These are phyloP conservation scores for Corinectria fuckeliana DNA, from an alignment of 2,329 filamentous ascomycete species.

Conservation along the genomic window DNA sequence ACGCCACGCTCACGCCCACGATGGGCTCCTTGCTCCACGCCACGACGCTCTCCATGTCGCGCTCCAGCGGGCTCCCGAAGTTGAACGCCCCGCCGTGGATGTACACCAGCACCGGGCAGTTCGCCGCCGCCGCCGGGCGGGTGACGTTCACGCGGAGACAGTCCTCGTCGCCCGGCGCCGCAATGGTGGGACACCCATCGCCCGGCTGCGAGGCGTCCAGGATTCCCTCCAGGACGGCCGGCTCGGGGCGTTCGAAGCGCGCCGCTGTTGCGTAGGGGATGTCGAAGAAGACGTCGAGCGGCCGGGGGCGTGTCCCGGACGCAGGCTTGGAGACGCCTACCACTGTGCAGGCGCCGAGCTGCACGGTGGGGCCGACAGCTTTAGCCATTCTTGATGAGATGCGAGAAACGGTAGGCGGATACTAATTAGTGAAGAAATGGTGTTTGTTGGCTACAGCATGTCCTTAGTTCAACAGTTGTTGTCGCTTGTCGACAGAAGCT, in stretches of 20 bases:
- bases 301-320: conserved; percentile 43
- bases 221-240: conserved; percentile 9
- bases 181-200: not conserved
- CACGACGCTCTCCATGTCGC: conserved; percentile 68
- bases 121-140: conserved; percentile 43
- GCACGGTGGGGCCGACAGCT: conserved; percentile 15
- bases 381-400: not conserved
- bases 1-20: conserved; percentile 66
- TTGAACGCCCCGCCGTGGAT: conserved; percentile 71
- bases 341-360: conserved; percentile 33
- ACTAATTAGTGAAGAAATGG: too few species aligned
- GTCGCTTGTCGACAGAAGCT: not conserved
- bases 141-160: conserved; percentile 62
- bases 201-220: conserved; percentile 48
- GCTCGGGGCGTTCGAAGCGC: conserved; percentile 52
- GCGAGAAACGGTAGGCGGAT: not conserved
- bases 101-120: conserved; percentile 60
- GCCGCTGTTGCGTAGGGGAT: conserved; percentile 57
- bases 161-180: conserved; percentile 47
- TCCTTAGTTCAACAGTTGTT: not conserved
- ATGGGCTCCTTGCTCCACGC: conserved; percentile 59
- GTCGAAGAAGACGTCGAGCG: conserved; percentile 56
- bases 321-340: conserved; percentile 31
- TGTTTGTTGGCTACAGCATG: not conserved
- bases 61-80: conserved; percentile 57